Conservation (phyloP, 2,329 filamentous ascomycete genomes). For the Aspergillus viridinutans region DNA sequence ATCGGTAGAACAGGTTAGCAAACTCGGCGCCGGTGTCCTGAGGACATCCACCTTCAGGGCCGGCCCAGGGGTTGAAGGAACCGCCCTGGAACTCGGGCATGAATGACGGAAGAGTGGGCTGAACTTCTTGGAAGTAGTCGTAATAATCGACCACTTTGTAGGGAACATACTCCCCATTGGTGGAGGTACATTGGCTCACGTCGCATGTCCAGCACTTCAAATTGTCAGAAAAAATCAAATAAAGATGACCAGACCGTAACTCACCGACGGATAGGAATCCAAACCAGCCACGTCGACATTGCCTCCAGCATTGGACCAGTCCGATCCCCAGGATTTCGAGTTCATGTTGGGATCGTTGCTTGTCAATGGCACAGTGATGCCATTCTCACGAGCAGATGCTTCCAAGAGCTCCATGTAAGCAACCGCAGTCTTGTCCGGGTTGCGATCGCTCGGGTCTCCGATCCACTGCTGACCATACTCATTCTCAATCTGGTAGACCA, state of each 20-base stretch:
- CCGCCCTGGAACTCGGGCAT: slow-evolving; percentile 60
- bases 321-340: slow-evolving; percentile 56
- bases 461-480: slow-evolving; percentile 40
- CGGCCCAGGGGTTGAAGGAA: slow-evolving; percentile 59
- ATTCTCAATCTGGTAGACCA: slow-evolving; percentile 31
- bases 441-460: slow-evolving; percentile 30
- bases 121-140: slow-evolving; percentile 43
- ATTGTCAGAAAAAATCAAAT: slow-evolving; percentile 39
- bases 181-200: slow-evolving; percentile 55
- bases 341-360: slow-evolving; percentile 60
- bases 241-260: slow-evolving; percentile 26
- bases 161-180: slow-evolving; percentile 56
- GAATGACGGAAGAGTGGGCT: slow-evolving; percentile 47
- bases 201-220: slow-evolving; percentile 63
- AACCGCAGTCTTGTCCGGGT: slow-evolving; percentile 46
- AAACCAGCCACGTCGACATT: slow-evolving; percentile 28
- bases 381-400: slow-evolving; percentile 50
- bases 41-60: slow-evolving; percentile 54
- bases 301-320: slow-evolving; percentile 54
- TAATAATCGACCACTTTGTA: slow-evolving; percentile 50
- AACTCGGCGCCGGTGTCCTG: slow-evolving; percentile 55
- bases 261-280: slow-evolving; percentile 47
- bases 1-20: slow-evolving; percentile 61
- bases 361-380: slow-evolving; percentile 56
- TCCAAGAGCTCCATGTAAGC: slow-evolving; percentile 47